Evolutionary conservation across 345 rosid species (phyloP).

Genomic region (Gossypium longicalyx): DNA sequence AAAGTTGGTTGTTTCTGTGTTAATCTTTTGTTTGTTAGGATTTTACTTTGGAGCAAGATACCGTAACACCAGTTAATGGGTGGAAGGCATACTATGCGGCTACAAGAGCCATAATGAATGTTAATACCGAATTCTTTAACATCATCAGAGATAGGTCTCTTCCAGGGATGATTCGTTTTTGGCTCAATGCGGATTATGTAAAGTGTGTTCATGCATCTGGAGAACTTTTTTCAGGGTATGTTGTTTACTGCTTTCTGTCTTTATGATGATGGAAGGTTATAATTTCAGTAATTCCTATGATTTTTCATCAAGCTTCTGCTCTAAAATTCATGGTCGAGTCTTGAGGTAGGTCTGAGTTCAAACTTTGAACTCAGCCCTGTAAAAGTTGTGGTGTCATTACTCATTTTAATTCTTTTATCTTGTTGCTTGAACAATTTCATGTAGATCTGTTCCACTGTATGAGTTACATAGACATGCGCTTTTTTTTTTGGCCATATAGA

Average conservation of each 20-base stretch:
- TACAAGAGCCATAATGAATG: constrained; percentile 81
- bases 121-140: constrained; percentile 74
- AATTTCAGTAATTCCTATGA: background rate
- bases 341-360: background rate
- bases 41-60: constrained; percentile 89
- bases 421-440: background rate
- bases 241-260: background rate
- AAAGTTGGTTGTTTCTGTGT: background rate
- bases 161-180: constrained; percentile 69
- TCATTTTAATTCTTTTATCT: background rate
- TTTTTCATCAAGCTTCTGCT: constrained; percentile 8
- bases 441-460: background rate
- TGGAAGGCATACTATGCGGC: constrained; percentile 98
- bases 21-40: constrained; percentile 42
- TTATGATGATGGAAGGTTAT: background rate
- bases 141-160: constrained; percentile 74
- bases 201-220: constrained; percentile 90
- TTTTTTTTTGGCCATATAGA: no score
- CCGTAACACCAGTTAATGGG: constrained; percentile 71
- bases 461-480: background rate
- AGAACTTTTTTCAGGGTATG: constrained; percentile 86
- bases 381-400: background rate
- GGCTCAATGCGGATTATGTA: constrained; percentile 92
- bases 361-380: background rate
- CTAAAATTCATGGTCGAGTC: background rate